Conservation (phyloP, 2,329 filamentous ascomycete genomes). For the Conoideocrella luteorostrata region DNA sequence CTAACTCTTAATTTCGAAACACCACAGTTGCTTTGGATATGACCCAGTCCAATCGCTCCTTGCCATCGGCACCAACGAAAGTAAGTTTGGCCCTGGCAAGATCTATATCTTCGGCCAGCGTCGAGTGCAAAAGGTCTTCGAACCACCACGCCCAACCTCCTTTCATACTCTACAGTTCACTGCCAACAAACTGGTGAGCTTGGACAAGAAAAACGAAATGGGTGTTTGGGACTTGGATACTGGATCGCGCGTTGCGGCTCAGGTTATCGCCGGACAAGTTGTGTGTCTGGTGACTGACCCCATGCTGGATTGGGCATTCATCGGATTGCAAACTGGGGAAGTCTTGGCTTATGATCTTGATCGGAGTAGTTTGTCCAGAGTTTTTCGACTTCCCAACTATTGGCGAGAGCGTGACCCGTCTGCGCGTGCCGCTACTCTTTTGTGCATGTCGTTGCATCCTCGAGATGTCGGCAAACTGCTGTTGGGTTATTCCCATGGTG, state of each 20-base stretch:
- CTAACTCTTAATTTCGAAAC: neutral
- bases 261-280: conserved; percentile 71
- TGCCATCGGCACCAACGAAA: conserved; percentile 84
- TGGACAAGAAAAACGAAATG: conserved; percentile 82
- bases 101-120: conserved; percentile 84
- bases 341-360: conserved; percentile 92
- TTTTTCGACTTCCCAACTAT: conserved; percentile 79
- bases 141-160: conserved; percentile 64
- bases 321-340: conserved; percentile 78
- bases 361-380: conserved; percentile 59
- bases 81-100: conserved; percentile 75
- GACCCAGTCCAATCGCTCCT: conserved; percentile 91
- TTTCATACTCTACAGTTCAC: conserved; percentile 77
- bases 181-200: conserved; percentile 74
- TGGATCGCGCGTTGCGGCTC: conserved; percentile 58
- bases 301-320: conserved; percentile 85
- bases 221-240: conserved; percentile 74
- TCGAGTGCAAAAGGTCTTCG: conserved; percentile 70
- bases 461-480: conserved; percentile 86
- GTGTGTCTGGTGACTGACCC: conserved; percentile 75
- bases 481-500: conserved; percentile 85
- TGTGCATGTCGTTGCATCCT: conserved; percentile 80
- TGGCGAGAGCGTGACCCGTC: conserved; percentile 71
- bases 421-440: conserved; percentile 53
- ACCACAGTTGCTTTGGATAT: conserved; percentile 68